A percentile compares a stretch with the other conserved stretches of the same genome.
These are phyloP conservation scores for Pterocarpus macrocarpus DNA, from an alignment of 306 rosid genomes.

Conservation along the genomic window DNA sequence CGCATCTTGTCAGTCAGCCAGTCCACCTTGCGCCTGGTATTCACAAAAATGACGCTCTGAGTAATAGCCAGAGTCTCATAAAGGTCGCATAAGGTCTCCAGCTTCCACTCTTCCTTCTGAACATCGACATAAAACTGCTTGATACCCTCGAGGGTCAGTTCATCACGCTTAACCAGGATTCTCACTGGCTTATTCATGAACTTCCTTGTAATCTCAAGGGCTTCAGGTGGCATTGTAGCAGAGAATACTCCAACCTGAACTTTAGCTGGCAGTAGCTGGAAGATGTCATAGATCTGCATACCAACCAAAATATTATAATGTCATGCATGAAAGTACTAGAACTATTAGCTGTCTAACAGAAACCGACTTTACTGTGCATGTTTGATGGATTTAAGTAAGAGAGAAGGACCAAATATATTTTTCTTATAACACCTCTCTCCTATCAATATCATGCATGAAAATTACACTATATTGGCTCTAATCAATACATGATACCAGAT, in stretches of 20 bases:
- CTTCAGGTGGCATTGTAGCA: conserved; percentile 99
- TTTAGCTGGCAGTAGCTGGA: conserved; percentile 88
- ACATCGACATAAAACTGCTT: conserved; percentile 93
- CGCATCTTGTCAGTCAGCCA: conserved; percentile 98
- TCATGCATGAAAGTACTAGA: not conserved
- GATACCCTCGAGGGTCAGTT: conserved; percentile 95
- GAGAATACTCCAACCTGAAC: conserved; percentile 97
- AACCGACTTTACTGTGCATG: not conserved
- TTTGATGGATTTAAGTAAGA: not conserved
- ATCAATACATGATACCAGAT: not conserved
- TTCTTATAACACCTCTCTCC: not conserved
- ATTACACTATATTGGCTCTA: not conserved
- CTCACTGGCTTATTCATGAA: conserved; percentile 97
- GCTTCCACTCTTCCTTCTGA: conserved; percentile 95
- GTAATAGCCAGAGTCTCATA: conserved; percentile 93
- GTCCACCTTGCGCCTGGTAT: conserved; percentile 95
- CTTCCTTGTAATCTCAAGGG: conserved; percentile 96
- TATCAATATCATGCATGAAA: conserved; percentile 18
- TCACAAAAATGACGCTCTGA: conserved; percentile 93
- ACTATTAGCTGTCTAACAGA: not conserved
- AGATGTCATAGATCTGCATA: conserved; percentile 90
- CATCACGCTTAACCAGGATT: conserved; percentile 93
- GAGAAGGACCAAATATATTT: not conserved
- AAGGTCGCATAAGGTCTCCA: conserved; percentile 91
- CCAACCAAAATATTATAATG: conserved; percentile 34